phyloP scores from a whole-genome alignment of 148 eudicot species.

The Cornus controversa region DNA sequence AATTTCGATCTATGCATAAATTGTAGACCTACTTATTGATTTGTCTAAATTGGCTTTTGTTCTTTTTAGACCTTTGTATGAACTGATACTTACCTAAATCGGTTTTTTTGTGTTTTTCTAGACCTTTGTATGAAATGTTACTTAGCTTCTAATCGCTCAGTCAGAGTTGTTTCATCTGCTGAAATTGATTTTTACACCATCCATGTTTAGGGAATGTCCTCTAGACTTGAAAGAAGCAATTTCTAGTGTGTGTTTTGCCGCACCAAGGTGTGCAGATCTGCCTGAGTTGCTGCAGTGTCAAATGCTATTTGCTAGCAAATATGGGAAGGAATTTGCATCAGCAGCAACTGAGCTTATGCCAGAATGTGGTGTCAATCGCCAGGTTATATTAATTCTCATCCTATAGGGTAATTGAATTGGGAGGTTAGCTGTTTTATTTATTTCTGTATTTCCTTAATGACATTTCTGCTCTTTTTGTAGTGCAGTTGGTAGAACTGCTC shows the following conservation, averaged over 20 bases:
- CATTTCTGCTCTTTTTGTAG: slow-evolving; percentile 8
- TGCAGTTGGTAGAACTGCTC: slow-evolving; percentile 76
- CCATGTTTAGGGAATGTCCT: slow-evolving; percentile 80
- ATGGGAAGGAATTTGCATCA: slow-evolving; percentile 85
- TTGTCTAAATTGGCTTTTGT: neutral
- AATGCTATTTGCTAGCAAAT: slow-evolving; percentile 77
- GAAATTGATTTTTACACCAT: neutral
- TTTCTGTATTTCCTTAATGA: neutral
- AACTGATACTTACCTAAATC: neutral
- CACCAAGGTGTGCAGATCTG: slow-evolving; percentile 97
- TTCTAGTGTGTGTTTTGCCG: slow-evolving; percentile 93
- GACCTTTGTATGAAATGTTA: neutral
- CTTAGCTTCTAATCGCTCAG: neutral
- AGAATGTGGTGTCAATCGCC: slow-evolving; percentile 95
- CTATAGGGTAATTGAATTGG: neutral
- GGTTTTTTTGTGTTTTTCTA: neutral
- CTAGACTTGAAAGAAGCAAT: slow-evolving; percentile 97
- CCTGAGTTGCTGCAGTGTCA: slow-evolving; percentile 86
- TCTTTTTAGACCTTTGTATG: neutral
- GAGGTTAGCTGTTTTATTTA: neutral
- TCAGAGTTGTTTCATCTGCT: neutral
- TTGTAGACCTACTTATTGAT: neutral
- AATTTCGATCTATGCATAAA: neutral
- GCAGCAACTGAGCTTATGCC: slow-evolving; percentile 96
- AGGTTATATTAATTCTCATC: slow-evolving; percentile 42